Evolutionary conservation across 768 basidiomycete genomes (phyloP).

Genomic region (Rubroboletus satanas): DNA sequence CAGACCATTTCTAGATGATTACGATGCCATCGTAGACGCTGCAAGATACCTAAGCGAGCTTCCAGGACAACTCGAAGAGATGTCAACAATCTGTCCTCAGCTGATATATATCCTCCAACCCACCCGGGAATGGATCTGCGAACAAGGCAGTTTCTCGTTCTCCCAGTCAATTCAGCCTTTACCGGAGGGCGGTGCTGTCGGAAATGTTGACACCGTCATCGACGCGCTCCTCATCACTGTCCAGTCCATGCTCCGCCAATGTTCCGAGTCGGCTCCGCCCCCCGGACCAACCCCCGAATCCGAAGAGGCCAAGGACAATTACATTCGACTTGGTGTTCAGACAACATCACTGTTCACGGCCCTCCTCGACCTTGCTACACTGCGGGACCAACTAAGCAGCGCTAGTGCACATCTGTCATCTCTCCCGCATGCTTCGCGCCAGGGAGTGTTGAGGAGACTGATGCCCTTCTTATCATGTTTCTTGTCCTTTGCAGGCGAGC

Average conservation of each 20-base stretch:
- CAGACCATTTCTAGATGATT: conserved; percentile 33
- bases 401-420: conserved; percentile 39
- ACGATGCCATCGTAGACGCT: conserved; percentile 29
- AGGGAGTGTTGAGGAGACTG: conserved; percentile 40
- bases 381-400: conserved; percentile 40
- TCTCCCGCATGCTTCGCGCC: conserved; percentile 31
- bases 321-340: conserved; percentile 47
- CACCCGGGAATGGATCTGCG: conserved; percentile 28
- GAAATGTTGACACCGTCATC: conserved; percentile 43
- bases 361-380: conserved; percentile 44
- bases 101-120: conserved; percentile 28
- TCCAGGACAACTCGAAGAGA: conserved; percentile 24
- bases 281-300: conserved; percentile 14
- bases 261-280: conserved; percentile 23
- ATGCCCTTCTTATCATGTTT: conserved; percentile 76
- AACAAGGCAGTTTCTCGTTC: conserved; percentile 26
- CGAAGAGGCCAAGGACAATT: conserved; percentile 42
- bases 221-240: conserved; percentile 61
- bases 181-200: not conserved
- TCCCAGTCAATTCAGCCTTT: not conserved
- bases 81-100: conserved; percentile 27
- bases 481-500: conserved; percentile 48
- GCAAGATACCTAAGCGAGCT: conserved; percentile 21
- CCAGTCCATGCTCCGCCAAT: conserved; percentile 52
- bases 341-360: conserved; percentile 44